These are phyloP conservation scores for Clarireedia homoeocarpa DNA, from an alignment of 2,329 filamentous ascomycete species.

Conservation along the genomic window DNA sequence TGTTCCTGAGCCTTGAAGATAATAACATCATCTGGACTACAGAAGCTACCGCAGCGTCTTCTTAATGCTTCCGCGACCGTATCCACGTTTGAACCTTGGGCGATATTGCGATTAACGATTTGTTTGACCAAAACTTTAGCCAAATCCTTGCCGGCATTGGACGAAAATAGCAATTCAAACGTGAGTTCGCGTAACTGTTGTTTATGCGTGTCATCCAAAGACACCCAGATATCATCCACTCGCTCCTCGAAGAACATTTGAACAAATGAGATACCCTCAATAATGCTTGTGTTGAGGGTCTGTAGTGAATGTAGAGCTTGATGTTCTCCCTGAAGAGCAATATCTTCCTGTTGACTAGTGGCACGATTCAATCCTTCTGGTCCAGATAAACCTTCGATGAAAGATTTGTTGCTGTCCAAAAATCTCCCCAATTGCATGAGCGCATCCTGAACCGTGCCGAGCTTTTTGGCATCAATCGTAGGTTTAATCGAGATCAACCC, in stretches of 20 bases:
- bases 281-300: conserved; percentile 79
- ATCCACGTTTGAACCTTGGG: conserved; percentile 93
- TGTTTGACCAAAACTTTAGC: conserved; percentile 94
- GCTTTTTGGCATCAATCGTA: conserved; percentile 57
- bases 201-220: conserved; percentile 63
- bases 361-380: conserved; percentile 76
- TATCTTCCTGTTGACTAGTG: conserved; percentile 78
- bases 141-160: conserved; percentile 70
- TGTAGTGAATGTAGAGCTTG: conserved; percentile 83
- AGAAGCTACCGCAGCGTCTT: conserved; percentile 91
- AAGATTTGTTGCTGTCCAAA: conserved; percentile 75
- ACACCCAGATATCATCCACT: conserved; percentile 75
- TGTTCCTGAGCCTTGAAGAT: conserved; percentile 98
- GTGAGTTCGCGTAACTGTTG: conserved; percentile 68
- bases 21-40: conserved; percentile 91
- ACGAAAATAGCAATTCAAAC: conserved; percentile 81
- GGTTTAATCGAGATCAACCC: conserved; percentile 58
- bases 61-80: conserved; percentile 93
- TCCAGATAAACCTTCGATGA: conserved; percentile 90
- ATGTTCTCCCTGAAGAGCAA: conserved; percentile 88
- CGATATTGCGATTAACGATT: conserved; percentile 96
- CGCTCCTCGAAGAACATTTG: conserved; percentile 91
- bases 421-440: conserved; percentile 74
- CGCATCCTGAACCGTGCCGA: conserved; percentile 71
- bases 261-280: conserved; percentile 94